A percentile compares a stretch with the other conserved stretches of the same genome.
These are phyloP conservation scores for Fusarium robinianum DNA, from an alignment of 2,329 filamentous ascomycete species.

Conservation along the genomic window DNA sequence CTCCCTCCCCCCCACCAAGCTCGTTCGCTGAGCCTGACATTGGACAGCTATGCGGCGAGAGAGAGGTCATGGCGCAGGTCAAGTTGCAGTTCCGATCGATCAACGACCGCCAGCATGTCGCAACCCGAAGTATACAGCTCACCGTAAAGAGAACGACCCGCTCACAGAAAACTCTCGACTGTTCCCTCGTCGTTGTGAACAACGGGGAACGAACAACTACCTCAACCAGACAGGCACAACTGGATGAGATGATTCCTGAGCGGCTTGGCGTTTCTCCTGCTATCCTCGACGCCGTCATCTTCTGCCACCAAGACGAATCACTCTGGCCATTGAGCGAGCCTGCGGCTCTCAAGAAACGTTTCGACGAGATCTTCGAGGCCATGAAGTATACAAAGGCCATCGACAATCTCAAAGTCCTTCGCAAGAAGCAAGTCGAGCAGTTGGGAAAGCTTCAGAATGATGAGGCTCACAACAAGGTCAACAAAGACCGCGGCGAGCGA, in stretches of 20 bases:
- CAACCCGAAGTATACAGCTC: constrained; percentile 82
- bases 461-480: constrained; percentile 76
- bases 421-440: constrained; percentile 80
- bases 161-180: constrained; percentile 83
- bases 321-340: constrained; percentile 96
- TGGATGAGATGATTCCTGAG: constrained; percentile 82
- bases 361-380: constrained; percentile 97
- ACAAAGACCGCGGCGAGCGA: constrained; percentile 82
- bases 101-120: constrained; percentile 77
- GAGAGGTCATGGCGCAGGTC: constrained; percentile 88
- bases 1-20: neutral
- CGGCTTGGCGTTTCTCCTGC: constrained; percentile 88
- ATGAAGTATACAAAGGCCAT: constrained; percentile 97
- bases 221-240: constrained; percentile 78
- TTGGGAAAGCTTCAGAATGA: constrained; percentile 73
- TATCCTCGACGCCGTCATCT: constrained; percentile 92
- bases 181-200: constrained; percentile 73
- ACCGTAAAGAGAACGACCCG: constrained; percentile 81
- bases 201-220: constrained; percentile 79
- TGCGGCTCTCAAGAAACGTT: constrained; percentile 82
- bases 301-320: constrained; percentile 98
- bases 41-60: constrained; percentile 73
- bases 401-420: constrained; percentile 85
- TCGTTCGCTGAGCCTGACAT: constrained; percentile 8
- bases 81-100: constrained; percentile 85